These are phyloP conservation scores for Helenozyma baotianmanensis DNA, from an alignment of 805 yeast species.

Conservation along the genomic window DNA sequence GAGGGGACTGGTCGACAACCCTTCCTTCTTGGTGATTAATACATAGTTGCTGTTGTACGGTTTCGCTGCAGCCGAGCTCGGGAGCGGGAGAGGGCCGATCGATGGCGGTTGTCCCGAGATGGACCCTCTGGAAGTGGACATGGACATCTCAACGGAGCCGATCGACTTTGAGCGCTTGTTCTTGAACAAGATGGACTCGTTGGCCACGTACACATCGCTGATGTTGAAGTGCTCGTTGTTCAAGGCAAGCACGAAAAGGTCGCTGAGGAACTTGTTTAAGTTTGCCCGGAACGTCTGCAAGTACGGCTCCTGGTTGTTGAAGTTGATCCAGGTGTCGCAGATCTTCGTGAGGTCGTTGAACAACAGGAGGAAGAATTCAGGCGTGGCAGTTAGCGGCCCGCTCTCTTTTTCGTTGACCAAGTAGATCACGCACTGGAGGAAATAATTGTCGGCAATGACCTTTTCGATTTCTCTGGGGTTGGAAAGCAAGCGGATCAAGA, in stretches of 20 bases:
- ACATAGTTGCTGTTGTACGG: no score
- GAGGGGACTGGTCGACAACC: no score
- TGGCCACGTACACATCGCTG: conserved; percentile 3
- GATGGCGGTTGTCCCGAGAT: not conserved
- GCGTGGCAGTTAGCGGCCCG: conserved; percentile 8
- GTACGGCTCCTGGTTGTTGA: conserved; percentile 7
- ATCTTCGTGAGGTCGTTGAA: conserved; percentile 7
- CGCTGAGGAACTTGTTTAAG: conserved; percentile 12
- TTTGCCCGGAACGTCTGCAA: conserved; percentile 13
- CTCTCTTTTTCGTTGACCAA: conserved; percentile 13
- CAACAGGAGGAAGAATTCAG: conserved; percentile 20
- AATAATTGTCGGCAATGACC: conserved; percentile 15
- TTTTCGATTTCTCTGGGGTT: not conserved
- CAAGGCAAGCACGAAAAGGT: conserved; percentile 8
- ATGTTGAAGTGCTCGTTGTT: conserved; percentile 5
- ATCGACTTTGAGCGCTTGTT: conserved; percentile 7
- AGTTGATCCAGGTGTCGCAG: conserved; percentile 21
- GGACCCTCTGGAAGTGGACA: not conserved
- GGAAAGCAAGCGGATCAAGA: conserved; percentile 28
- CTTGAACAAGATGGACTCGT: conserved; percentile 6
- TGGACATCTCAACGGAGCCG: conserved; percentile 2
- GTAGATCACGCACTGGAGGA: conserved; percentile 25
- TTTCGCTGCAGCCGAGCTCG: not conserved
- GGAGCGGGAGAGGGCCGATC: not conserved
- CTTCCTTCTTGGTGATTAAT: no score